Evolutionary conservation across 2,329 filamentous ascomycete genomes (phyloP).

Genomic region (Aspergillus sp.): DNA sequence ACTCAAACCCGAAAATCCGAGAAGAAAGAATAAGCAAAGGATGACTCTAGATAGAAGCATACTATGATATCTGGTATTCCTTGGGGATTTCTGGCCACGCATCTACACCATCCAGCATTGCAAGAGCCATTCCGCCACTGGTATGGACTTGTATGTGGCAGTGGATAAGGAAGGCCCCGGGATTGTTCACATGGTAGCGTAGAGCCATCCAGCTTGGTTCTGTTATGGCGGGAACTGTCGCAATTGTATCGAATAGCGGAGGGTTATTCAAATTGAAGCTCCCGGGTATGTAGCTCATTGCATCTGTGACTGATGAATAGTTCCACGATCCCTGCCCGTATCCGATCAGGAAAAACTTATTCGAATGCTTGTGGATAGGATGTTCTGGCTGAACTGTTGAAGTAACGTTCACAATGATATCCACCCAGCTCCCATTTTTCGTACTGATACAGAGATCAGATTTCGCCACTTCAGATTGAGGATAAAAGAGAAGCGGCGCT

Average conservation of each 20-base stretch:
- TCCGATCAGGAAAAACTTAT: constrained; percentile 56
- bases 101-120: constrained; percentile 41
- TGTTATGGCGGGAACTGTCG: constrained; percentile 30
- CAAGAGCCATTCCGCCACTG: constrained; percentile 52
- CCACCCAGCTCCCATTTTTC: constrained; percentile 48
- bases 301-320: constrained; percentile 52
- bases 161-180: constrained; percentile 53
- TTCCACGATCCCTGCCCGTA: constrained; percentile 47
- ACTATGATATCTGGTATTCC: constrained; percentile 23
- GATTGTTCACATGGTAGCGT: constrained; percentile 50
- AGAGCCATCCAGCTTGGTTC: constrained; percentile 46
- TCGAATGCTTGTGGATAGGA: constrained; percentile 61
- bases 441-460: constrained; percentile 48
- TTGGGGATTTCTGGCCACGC: constrained; percentile 24
- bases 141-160: constrained; percentile 55
- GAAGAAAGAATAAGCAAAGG: no score
- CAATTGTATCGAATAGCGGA: constrained; percentile 48
- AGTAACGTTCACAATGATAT: constrained; percentile 49
- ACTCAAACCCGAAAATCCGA: no score
- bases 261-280: constrained; percentile 56
- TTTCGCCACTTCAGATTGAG: constrained; percentile 26
- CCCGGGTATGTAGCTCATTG: constrained; percentile 41
- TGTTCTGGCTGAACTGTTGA: constrained; percentile 50
- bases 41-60: no score
- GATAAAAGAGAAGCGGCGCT: constrained; percentile 46